Evolutionary conservation across 495 filamentous ascomycete genomes (phyloP).

Genomic region (Aspergillus cristatus): DNA sequence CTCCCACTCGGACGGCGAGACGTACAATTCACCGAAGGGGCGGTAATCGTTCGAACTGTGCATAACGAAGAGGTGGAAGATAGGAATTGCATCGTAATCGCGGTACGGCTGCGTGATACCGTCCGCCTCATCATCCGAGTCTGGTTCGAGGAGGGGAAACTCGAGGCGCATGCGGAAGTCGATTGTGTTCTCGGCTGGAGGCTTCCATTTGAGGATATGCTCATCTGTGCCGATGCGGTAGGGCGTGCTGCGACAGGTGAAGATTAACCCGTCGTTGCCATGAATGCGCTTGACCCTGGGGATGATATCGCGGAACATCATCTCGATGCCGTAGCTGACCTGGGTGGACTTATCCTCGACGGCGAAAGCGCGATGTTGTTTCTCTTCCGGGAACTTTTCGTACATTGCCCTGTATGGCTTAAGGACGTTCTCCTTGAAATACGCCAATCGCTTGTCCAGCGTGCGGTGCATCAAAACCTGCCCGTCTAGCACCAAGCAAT

Average conservation of each 20-base stretch:
- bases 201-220: slow-evolving; percentile 96
- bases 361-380: slow-evolving; percentile 61
- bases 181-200: slow-evolving; percentile 81
- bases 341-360: slow-evolving; percentile 82
- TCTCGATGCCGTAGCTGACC: slow-evolving; percentile 76
- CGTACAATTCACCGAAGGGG: slow-evolving; percentile 52
- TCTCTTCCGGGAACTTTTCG: slow-evolving; percentile 58
- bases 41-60: slow-evolving; percentile 50
- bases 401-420: slow-evolving; percentile 70
- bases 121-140: slow-evolving; percentile 54
- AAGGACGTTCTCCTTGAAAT: slow-evolving; percentile 70
- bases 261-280: slow-evolving; percentile 93
- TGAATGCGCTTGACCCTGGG: slow-evolving; percentile 65
- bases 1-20: slow-evolving; percentile 78
- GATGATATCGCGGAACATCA: slow-evolving; percentile 82
- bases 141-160: slow-evolving; percentile 65
- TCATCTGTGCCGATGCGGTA: slow-evolving; percentile 87
- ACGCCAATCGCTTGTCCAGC: slow-evolving; percentile 80
- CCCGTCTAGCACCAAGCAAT: slow-evolving; percentile 77
- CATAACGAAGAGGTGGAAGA: slow-evolving; percentile 50
- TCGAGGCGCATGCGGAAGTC: slow-evolving; percentile 75
- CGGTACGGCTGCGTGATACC: slow-evolving; percentile 40
- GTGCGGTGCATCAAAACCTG: slow-evolving; percentile 65
- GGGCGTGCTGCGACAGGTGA: slow-evolving; percentile 76
- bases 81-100: slow-evolving; percentile 55